Conservation (phyloP, 768 basidiomycete species). For the Pleurotus djamor region DNA sequence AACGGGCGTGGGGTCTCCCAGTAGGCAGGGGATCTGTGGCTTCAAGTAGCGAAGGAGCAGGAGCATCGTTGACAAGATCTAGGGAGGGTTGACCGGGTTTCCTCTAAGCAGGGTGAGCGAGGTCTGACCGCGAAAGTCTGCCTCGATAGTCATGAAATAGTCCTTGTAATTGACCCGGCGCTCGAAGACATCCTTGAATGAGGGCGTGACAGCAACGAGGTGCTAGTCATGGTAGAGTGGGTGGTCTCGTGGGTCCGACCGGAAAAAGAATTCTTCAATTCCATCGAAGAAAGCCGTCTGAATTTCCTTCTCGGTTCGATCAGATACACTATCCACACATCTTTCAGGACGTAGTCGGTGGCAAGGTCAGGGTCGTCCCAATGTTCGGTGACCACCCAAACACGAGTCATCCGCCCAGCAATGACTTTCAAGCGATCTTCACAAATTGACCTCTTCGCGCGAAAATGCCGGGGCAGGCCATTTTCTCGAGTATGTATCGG, state of each 20-base stretch:
- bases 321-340: constrained; percentile 13
- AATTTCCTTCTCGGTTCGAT: constrained; percentile 11
- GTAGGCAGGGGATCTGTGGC: neutral
- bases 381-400: constrained; percentile 11
- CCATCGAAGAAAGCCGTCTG: constrained; percentile 10
- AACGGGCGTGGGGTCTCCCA: neutral
- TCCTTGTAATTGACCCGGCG: neutral
- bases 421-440: constrained; percentile 1
- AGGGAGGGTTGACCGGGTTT: neutral
- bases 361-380: constrained; percentile 1
- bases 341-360: constrained; percentile 11
- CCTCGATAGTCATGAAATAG: neutral
- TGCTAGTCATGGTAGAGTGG: neutral
- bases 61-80: no score
- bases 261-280: neutral
- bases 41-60: neutral
- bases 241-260: neutral
- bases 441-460: neutral
- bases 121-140: neutral
- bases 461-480: neutral
- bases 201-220: neutral
- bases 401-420: constrained; percentile 9
- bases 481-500: neutral
- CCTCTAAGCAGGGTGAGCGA: neutral
- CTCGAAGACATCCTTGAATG: neutral